Base-by-base conservation (phyloP, 1,284 basidiomycete genomes). In the Cutaneotrichosporon sp. region DNA sequence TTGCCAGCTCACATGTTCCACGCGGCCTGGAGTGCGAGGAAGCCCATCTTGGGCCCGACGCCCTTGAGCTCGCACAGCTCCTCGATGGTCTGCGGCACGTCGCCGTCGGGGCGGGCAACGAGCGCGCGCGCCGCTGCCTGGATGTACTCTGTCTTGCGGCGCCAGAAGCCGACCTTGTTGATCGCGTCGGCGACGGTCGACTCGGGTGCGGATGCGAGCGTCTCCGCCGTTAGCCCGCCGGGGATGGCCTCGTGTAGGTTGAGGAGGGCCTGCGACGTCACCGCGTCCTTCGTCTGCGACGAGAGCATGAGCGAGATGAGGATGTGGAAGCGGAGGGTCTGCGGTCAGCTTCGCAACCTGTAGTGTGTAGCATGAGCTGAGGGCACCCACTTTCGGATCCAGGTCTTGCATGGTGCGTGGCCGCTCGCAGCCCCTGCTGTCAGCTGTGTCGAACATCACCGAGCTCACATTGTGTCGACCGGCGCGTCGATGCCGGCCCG, bases 251-350 rank as follows among this genome's bases (percentile, higher is more conserved):
- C 74, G 22, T 93, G 88, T 1, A 99, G 83, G 67, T 89, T 90
- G 2, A 81, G 76, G 1, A 97, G 87, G 0, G 95, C 95, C 1
- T 89, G 86, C 56, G 92, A 87, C 0, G 91, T 95, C 16, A 94
- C 88, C 69, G 91, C 87, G 74, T 95, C 81, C 76, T 95, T 98
- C 3, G 95, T 98, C 78, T 97, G 94, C 1, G 92, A 92, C 13
- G 91, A 94, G 5, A 98, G 85, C 92, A 98, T 97, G 56, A 99
- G 84, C 3, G 93, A 93, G 10, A 99, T 86, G 24, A 98, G 86
- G 3, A 90, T 92, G 5, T 91, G 85, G 61, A 94, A 90, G 1
- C 93, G 86, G 52, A 86, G 84, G 58, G 88, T 90, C 89, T 91
- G 73, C 13, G 3, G 22, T 45, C 47, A 50, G 4, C 27, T 42